These are phyloP conservation scores for Trichoderma sp. DNA, from an alignment of 2,329 filamentous ascomycete species.

Conservation along the genomic window DNA sequence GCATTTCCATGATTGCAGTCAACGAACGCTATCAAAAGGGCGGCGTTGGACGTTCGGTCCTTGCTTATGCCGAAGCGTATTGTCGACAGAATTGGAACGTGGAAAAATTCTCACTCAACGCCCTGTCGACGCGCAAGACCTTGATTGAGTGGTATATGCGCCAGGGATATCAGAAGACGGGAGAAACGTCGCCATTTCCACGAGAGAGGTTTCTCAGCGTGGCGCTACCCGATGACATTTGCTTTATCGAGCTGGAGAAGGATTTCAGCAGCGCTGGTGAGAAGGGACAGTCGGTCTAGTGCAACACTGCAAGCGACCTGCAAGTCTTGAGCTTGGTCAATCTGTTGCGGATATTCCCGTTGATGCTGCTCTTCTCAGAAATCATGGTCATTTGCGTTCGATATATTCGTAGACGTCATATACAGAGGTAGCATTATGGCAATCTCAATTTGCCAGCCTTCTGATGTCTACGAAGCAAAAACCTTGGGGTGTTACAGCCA, in stretches of 20 bases:
- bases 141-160: slow-evolving; percentile 41
- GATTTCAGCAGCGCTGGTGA: not conserved
- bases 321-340: not conserved
- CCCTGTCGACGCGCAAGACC: slow-evolving; percentile 35
- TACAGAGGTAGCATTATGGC: not conserved
- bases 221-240: slow-evolving; percentile 33
- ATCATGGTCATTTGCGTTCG: not conserved
- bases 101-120: slow-evolving; percentile 35
- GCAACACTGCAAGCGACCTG: not conserved
- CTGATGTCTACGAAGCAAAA: not conserved
- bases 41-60: slow-evolving; percentile 37
- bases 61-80: slow-evolving; percentile 36
- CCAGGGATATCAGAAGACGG: slow-evolving; percentile 38
- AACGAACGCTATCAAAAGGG: slow-evolving; percentile 33
- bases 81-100: slow-evolving; percentile 33
- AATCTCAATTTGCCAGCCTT: not conserved
- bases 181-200: slow-evolving; percentile 37
- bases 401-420: not conserved
- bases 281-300: not conserved
- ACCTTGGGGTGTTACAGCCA: not conserved
- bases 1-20: slow-evolving; percentile 40
- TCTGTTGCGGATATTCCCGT: not conserved
- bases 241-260: slow-evolving; percentile 41
- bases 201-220: slow-evolving; percentile 24
- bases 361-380: not conserved